Evolutionary conservation across 805 yeast species (phyloP).

Genomic region (Debaryomyces hansenii): DNA sequence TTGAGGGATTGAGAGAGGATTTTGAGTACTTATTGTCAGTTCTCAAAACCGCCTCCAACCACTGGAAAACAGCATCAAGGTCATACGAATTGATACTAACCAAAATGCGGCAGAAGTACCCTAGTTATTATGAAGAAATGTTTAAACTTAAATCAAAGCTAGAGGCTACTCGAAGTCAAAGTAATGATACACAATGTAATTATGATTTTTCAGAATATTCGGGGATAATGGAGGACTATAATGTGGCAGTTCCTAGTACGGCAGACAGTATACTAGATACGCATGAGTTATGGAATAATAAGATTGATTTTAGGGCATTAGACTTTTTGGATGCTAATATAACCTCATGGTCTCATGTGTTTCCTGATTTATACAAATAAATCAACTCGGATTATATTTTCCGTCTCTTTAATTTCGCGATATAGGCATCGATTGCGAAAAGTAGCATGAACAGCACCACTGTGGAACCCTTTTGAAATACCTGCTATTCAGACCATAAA

Average conservation of each 20-base stretch:
- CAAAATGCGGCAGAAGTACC: constrained; percentile 2
- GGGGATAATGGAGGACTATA: constrained; percentile 2
- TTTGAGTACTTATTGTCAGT: constrained; percentile 3
- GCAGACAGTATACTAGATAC: constrained; percentile 5
- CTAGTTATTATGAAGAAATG: constrained; percentile 1
- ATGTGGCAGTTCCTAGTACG: constrained; percentile 2
- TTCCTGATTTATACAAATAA: constrained; percentile 1
- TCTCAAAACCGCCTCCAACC: constrained; percentile 1
- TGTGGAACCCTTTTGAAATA: too few relatives aligned
- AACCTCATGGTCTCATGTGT: constrained; percentile 4
- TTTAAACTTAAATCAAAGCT: background rate
- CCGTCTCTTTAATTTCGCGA: too few relatives aligned
- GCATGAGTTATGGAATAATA: background rate
- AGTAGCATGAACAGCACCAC: too few relatives aligned
- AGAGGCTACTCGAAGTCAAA: too few relatives aligned
- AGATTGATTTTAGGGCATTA: constrained; percentile 1
- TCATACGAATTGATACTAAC: constrained; percentile 1
- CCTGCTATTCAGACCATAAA: too few relatives aligned
- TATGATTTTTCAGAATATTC: background rate
- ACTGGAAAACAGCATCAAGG: constrained; percentile 4
- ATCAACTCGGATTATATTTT: too few relatives aligned
- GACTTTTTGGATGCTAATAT: constrained; percentile 3
- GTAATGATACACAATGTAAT: background rate
- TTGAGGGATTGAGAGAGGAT: background rate
- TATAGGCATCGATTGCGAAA: too few relatives aligned